These are phyloP conservation scores for Allium sativum DNA, from an alignment of 106 monocot genomes.

Conservation along the genomic window DNA sequence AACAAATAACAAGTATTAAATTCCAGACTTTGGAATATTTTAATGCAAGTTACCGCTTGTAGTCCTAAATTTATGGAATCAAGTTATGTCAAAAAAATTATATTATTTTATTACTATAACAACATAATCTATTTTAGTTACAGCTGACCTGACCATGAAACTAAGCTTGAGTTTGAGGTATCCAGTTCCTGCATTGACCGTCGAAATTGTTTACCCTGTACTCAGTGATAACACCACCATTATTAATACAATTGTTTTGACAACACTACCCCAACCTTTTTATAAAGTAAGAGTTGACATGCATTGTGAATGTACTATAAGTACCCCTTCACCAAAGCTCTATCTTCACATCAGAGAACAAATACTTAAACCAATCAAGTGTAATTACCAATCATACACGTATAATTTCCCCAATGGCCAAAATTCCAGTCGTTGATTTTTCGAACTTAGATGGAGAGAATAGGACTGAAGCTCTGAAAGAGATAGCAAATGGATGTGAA, in stretches of 20 bases:
- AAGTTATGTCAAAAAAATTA: no score
- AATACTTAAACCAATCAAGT: neutral
- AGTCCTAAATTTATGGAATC: no score
- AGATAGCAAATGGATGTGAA: constrained; percentile 41
- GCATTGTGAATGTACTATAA: neutral
- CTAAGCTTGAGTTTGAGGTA: neutral
- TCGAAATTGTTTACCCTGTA: constrained; percentile 1
- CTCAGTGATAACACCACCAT: neutral
- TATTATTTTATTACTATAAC: no score
- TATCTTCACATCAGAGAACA: neutral
- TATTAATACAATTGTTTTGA: neutral
- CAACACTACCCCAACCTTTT: neutral
- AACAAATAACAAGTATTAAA: no score
- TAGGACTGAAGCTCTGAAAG: constrained; percentile 20
- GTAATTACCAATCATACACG: neutral
- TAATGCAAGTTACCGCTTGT: no score
- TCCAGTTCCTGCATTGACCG: constrained; percentile 7
- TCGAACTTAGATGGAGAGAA: constrained; percentile 27
- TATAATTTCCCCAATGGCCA: constrained; percentile 2
- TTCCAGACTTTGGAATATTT: no score
- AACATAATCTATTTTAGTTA: no score
- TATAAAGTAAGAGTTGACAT: constrained; percentile 8
- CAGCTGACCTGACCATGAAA: no score
- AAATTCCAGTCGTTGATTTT: constrained; percentile 41
- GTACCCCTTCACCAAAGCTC: neutral